phyloP scores from a whole-genome alignment of 179 eudicot genomes.

The Actinidia arguta region DNA sequence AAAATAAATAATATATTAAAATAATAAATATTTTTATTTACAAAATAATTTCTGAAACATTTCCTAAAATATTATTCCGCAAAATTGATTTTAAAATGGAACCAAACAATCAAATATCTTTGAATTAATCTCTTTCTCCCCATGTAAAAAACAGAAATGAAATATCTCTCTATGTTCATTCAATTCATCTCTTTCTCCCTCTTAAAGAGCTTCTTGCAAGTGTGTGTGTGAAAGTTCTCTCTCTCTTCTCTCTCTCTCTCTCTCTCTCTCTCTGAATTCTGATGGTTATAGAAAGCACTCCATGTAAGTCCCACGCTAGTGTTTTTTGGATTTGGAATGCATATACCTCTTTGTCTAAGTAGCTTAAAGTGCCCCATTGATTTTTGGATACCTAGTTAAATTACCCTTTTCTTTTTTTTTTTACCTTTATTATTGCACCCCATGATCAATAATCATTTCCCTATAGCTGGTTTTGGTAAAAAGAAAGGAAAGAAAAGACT shows the following conservation, averaged over 20 bases:
- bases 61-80: no score
- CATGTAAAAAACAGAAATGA: no score
- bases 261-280: no score
- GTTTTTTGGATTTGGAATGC: constrained; percentile 4
- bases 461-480: background rate
- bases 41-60: no score
- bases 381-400: background rate
- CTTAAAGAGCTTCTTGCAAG: no score
- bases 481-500: no score
- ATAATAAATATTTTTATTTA: no score
- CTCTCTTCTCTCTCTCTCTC: background rate
- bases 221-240: background rate
- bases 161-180: background rate
- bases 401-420: background rate
- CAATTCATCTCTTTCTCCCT: constrained; percentile 1
- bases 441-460: constrained; percentile 17
- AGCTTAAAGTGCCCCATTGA: background rate
- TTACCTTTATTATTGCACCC: constrained; percentile 5
- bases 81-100: no score
- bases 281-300: background rate
- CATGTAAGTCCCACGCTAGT: background rate
- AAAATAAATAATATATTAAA: no score
- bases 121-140: no score
- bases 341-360: background rate
- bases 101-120: no score